Base-by-base conservation (phyloP, 306 rosid genomes). In the Potentilla sterilis region DNA sequence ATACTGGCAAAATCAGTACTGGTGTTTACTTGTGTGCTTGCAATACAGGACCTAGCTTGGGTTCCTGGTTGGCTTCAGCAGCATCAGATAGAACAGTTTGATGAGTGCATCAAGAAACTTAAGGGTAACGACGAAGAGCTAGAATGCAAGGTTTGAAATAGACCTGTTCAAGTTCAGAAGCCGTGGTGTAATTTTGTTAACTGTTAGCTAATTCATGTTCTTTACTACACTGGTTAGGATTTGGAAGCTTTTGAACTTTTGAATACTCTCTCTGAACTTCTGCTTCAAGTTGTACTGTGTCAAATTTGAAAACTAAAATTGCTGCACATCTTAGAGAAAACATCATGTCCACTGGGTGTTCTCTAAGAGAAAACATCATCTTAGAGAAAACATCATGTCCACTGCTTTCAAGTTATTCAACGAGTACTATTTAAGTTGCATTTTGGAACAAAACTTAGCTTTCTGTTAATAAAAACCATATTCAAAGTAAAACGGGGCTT, bases 31-130 rank as follows among this genome's bases (percentile, higher is more conserved):
- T 15, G 48, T 78, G 66, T 68, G 38, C 44, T 52, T 62, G 72
- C 75, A 64, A 44, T 70, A 44, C 82, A 91, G 98, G 97, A 91
- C 79, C 80, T 78, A 67, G 97, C 89, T 76, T 93, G 97, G 98
- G 82, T 88, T 78, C 97, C 98, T 46, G 74, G 79, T 77, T 93
- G 98, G 97, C 86, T 89, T 87, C 98, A 93, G 87, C 87, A 85
- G 74, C 78, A 82, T 80, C 85, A 83, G 81, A 66, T 82, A 38
- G 83, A 82, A 51, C 86, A 79, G 67, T 84, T 81, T 47, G 68
- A 61, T 84, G 90, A 80, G 48, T 61, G 69, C 63, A 59, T 34
- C 32, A 79, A 80, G 61, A 83, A 83, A 41, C 76, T 88, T 74
- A 86, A 83, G 62, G 59, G 61, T 21, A 64, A 74, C 34, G n/a